phyloP scores from a whole-genome alignment of 345 rosid species.

The Physaria fendleri region DNA sequence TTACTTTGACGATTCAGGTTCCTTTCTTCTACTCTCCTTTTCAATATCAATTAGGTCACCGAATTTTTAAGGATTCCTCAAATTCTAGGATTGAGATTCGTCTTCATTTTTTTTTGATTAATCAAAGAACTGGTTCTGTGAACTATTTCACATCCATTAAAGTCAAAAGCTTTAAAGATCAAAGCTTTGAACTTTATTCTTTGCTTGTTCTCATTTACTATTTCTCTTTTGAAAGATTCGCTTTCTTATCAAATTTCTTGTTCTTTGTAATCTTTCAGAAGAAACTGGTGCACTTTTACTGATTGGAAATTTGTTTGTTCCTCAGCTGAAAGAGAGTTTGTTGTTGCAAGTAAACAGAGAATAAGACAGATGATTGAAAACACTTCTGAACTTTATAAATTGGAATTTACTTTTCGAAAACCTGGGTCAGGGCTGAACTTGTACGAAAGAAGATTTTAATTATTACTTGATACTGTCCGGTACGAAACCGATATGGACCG shows the following conservation, averaged over 20 bases:
- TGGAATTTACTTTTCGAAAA: too few relatives aligned
- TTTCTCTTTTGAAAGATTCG: background rate
- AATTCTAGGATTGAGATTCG: background rate
- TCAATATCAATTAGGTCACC: background rate
- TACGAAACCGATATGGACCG: too few relatives aligned
- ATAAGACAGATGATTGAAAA: too few relatives aligned
- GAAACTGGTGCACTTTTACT: constrained; percentile 64
- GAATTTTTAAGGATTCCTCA: background rate
- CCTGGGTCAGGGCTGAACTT: too few relatives aligned
- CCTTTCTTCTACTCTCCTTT: background rate
- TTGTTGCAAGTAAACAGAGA: too few relatives aligned
- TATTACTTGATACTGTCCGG: too few relatives aligned
- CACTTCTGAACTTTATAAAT: too few relatives aligned
- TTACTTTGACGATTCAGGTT: constrained; percentile 64
- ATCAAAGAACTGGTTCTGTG: background rate
- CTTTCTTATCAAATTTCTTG: background rate
- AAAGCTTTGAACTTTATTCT: background rate
- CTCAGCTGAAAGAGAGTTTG: too few relatives aligned
- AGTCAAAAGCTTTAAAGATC: constrained; percentile 13
- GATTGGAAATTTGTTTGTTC: too few relatives aligned
- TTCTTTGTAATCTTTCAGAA: constrained; percentile 29
- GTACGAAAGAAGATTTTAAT: too few relatives aligned
- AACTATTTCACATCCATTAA: constrained; percentile 7
- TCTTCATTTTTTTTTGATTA: background rate
- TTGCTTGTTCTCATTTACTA: constrained; percentile 20